Evolutionary conservation across 495 filamentous ascomycete species (phyloP), one percentile per base, ranked within the genome.

Genomic region (Platismatia glauca): DNA sequence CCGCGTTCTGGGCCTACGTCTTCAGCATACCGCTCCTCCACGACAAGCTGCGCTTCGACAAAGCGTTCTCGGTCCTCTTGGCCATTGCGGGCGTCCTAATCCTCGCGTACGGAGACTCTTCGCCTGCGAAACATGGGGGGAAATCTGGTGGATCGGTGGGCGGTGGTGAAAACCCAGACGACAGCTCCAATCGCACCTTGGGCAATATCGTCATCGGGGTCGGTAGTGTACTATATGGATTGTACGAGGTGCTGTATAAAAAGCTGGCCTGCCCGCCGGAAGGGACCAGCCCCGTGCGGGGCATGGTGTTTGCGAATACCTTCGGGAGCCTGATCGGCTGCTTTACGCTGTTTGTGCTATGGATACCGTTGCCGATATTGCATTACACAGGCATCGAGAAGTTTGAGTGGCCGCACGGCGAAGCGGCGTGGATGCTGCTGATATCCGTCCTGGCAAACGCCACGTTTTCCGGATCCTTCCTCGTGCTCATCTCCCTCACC

Each of bases 231-330:
- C 79, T 98, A 20, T 98, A 98, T 72, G 94, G 94, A 0, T 84
- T 98, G 41, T 98, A 98, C 73, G 94, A 98, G 74, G 94, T 98
- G 33, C 71, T 98, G 52, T 98, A 97, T 74, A 98, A 98, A 77
- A 84, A 84, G 48, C 81, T 85, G 52, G 93, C 91, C 7, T 98
- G 94, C 71, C 94, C 94, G 34, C 94, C 94, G 0, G 92, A 97
- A 60, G 91, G 91, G 33, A 86, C 83, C 15, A 88, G 84, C 59
- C 81, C 93, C 0, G 86, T 82, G 9, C 82, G 91, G 6, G 90
- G 89, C 59, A 90, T 95, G 77, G 86, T 96, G 66, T 97, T 97
- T 68, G 91, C 94, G 60, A 97, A 92, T 68, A 86, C 88, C 0
- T 91, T 97, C 66, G 94, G 90, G 35, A 91, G 85, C 64, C 71